These are phyloP conservation scores for Naematelia encephala DNA, from an alignment of 768 basidiomycete species.

Conservation along the genomic window DNA sequence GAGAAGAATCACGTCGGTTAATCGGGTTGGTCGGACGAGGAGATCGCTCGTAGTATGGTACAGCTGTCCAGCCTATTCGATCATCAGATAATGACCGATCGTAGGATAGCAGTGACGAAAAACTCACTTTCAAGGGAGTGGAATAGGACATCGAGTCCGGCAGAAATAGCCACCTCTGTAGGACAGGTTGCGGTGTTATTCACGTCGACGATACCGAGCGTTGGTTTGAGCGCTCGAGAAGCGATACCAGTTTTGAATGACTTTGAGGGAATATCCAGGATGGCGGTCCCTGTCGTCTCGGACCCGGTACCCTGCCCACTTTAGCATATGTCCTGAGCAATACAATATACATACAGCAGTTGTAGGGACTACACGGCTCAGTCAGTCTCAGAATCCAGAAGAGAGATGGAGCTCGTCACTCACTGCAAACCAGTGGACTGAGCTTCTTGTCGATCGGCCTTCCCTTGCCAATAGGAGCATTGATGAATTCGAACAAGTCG, in stretches of 20 bases:
- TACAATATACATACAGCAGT: conserved; percentile 60
- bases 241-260: conserved; percentile 97
- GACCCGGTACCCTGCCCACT: conserved; percentile 54
- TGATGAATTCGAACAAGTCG: conserved; percentile 93
- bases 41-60: conserved; percentile 74
- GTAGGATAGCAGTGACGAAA: neutral
- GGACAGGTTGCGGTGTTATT: conserved; percentile 89
- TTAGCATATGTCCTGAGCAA: conserved; percentile 3
- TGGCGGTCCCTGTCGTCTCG: conserved; percentile 92
- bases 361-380: conserved; percentile 58
- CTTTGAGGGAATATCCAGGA: conserved; percentile 77
- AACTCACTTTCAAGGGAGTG: conserved; percentile 85
- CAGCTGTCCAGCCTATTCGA: conserved; percentile 23
- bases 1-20: conserved; percentile 59
- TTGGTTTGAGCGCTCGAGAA: conserved; percentile 82
- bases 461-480: conserved; percentile 91
- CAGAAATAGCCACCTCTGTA: conserved; percentile 83
- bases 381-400: conserved; percentile 4
- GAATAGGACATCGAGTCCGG: conserved; percentile 94
- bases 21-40: conserved; percentile 89
- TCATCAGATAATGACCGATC: neutral
- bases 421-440: conserved; percentile 77
- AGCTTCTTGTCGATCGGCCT: conserved; percentile 71
- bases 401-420: conserved; percentile 18
- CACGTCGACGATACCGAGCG: conserved; percentile 80